A percentile compares a stretch with the other conserved stretches of the same genome.
Conservation (phyloP, 108 stramenopile genomes). For the Craspedostauros australis region DNA sequence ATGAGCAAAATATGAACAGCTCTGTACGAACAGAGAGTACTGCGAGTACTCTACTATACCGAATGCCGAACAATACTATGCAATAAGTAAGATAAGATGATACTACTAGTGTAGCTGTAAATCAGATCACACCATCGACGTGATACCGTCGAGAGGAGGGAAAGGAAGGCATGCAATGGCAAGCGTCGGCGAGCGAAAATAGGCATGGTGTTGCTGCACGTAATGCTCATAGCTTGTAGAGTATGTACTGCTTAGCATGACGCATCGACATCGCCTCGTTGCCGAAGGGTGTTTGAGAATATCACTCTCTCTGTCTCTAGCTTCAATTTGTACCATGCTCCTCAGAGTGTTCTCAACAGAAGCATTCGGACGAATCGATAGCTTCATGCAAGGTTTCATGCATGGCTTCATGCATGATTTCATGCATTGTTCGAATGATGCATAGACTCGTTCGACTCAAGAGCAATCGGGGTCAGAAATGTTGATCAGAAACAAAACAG, state of each 20-base stretch:
- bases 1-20: background rate
- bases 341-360: background rate
- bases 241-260: background rate
- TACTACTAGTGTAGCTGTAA: background rate
- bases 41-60: background rate
- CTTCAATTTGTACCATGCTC: background rate
- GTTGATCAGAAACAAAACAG: background rate
- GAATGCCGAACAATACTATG: background rate
- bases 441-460: background rate
- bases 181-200: background rate
- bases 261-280: background rate
- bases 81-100: background rate
- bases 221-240: background rate
- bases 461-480: background rate
- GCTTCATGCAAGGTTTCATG: background rate
- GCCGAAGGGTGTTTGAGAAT: background rate
- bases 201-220: background rate
- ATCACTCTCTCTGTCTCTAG: background rate
- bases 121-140: background rate
- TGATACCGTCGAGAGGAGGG: background rate
- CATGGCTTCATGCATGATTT: constrained; percentile 1
- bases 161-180: background rate
- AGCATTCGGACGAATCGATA: background rate
- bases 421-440: background rate
- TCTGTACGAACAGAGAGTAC: background rate